Base-by-base conservation (phyloP, 2,329 filamentous ascomycete species). In the Chlorencoelia australis region DNA sequence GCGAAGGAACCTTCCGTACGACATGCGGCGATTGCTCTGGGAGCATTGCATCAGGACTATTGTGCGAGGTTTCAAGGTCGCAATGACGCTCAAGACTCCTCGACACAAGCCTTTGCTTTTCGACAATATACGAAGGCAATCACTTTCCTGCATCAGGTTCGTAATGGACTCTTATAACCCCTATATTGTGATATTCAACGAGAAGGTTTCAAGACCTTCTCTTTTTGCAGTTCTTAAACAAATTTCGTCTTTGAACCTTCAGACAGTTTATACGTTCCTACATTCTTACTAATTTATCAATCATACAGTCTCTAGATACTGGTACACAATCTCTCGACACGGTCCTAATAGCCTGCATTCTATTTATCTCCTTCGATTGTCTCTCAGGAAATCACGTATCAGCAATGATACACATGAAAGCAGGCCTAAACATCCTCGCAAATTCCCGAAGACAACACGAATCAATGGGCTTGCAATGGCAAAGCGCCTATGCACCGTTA, bases 351-450 rank as follows among this genome's bases (percentile, higher is more conserved):
- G 68, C 73, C 11, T 78, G 67, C 38, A 71, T 82, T 25, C 59
- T 82, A 26, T 63, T 82, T 31, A 71, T 74, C n/a, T 79, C 71
- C 51, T 81, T 81, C 41, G 76, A 82, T 29, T 50, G 46, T 37
- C 39, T 51, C 3, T 35, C 49, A 14, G 45, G 46, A 20, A 50
- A 53, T 24, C 49, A 53, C 31, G 39, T 47, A 9, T 47, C 45
- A 20, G 49, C 50, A 9, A 46, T 54, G 19, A 48, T 54, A 11
- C 51, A 54, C 33, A 43, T 54, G 7, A 46, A 48, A 34, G 45
- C 51, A 4, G 51, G 51, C 5, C 35, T 53, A 7, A 50, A 44
- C 13, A 52, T 54, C 16, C 34, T 54, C n/a, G 43, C 48, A 28
- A 43, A 50, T 25, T 45, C 52, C 19, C 42, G 47, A 21, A 28